phyloP scores from a whole-genome alignment of 257 asterid genomes.

The Forsythia viridissima region DNA sequence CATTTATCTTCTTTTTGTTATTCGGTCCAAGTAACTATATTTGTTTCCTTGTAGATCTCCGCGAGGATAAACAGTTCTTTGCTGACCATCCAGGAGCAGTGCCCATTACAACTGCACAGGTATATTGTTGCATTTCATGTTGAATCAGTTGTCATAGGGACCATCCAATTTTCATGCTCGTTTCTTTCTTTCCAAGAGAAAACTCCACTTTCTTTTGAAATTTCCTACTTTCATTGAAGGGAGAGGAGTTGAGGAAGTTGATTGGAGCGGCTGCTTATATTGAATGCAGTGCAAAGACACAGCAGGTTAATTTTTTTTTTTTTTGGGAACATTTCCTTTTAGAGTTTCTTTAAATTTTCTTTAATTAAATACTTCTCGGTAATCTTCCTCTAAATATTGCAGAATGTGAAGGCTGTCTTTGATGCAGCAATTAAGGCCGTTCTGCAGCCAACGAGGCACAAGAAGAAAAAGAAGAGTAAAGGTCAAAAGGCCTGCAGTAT shows the following conservation, averaged over 20 bases:
- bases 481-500: slow-evolving; percentile 66
- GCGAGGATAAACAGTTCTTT: slow-evolving; percentile 62
- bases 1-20: neutral
- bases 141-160: neutral
- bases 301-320: slow-evolving; percentile 49
- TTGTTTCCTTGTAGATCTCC: slow-evolving; percentile 47
- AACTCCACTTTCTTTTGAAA: neutral
- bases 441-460: slow-evolving; percentile 58
- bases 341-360: slow-evolving; percentile 1
- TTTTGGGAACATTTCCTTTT: slow-evolving; percentile 14
- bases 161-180: neutral
- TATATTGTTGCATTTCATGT: slow-evolving; percentile 11
- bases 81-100: slow-evolving; percentile 61
- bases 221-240: slow-evolving; percentile 17
- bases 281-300: slow-evolving; percentile 64
- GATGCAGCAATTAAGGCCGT: slow-evolving; percentile 62
- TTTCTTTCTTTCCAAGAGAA: neutral
- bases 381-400: slow-evolving; percentile 24
- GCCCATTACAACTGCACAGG: slow-evolving; percentile 63
- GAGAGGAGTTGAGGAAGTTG: slow-evolving; percentile 32
- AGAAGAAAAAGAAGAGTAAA: slow-evolving; percentile 52
- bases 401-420: slow-evolving; percentile 60
- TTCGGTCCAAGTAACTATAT: slow-evolving; percentile 14
- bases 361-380: neutral
- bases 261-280: slow-evolving; percentile 38